Percentiles rank a stretch among this genome's conserved stretches.
Conservation (phyloP, 164 flowering plant genomes). For the Magnolia kwangsiensis region DNA sequence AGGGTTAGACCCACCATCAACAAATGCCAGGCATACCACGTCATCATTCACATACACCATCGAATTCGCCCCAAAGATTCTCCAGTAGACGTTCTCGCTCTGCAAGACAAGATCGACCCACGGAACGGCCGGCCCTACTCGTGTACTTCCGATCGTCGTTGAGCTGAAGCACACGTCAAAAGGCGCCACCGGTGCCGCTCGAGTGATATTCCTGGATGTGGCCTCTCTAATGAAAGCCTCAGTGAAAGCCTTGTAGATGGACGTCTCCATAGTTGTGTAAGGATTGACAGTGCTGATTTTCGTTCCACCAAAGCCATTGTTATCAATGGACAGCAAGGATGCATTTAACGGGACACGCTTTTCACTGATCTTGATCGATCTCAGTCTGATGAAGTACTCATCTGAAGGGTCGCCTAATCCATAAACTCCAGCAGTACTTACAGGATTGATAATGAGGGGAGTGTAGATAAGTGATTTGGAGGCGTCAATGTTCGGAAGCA, state of each 20-base stretch:
- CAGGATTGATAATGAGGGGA: conserved; percentile 26
- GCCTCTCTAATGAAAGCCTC: conserved; percentile 16
- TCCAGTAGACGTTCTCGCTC: conserved; percentile 25
- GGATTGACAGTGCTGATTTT: conserved; percentile 24
- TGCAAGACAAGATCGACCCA: conserved; percentile 32
- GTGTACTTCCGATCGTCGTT: conserved; percentile 15
- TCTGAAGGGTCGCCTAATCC: conserved; percentile 7
- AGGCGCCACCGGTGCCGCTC: conserved; percentile 31
- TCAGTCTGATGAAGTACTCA: conserved; percentile 32
- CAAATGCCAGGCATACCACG: conserved; percentile 37
- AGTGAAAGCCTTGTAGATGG: conserved; percentile 36
- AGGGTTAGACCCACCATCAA: conserved; percentile 35
- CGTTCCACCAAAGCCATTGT: conserved; percentile 22
- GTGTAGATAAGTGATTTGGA: conserved; percentile 26
- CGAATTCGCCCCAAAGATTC: conserved; percentile 37
- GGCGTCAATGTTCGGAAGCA: conserved; percentile 27
- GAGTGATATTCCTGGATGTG: background rate
- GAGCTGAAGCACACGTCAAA: conserved; percentile 33
- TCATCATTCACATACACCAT: conserved; percentile 31
- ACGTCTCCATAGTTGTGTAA: conserved; percentile 22
- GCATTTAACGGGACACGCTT: conserved; percentile 13
- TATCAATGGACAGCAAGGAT: conserved; percentile 17
- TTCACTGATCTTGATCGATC: conserved; percentile 18
- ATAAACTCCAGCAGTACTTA: conserved; percentile 12
- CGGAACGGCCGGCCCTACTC: conserved; percentile 39